Conservation (phyloP, 2,329 filamentous ascomycete genomes). For the Phoma sp. region DNA sequence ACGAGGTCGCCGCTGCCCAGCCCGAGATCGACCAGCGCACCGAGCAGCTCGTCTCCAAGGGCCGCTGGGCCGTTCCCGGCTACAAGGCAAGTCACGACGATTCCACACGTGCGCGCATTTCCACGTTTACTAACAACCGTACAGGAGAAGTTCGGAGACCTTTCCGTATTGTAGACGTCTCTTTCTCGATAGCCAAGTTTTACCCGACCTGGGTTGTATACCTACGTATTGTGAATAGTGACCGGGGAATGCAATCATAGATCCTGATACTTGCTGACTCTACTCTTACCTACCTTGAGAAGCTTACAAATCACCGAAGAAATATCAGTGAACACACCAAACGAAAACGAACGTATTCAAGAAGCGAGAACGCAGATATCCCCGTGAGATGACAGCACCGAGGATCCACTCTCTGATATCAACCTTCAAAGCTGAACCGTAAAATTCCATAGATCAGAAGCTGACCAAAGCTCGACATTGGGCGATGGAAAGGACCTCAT, state of each 20-base stretch:
- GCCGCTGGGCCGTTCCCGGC: slow-evolving; percentile 96
- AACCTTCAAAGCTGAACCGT: background rate
- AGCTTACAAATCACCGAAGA: background rate
- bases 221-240: slow-evolving; percentile 50
- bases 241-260: slow-evolving; percentile 45
- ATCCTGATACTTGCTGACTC: slow-evolving; percentile 15
- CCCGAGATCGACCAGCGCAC: slow-evolving; percentile 99
- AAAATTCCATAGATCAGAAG: background rate
- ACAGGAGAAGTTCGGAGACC: slow-evolving; percentile 98
- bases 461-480: background rate
- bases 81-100: slow-evolving; percentile 80
- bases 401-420: background rate
- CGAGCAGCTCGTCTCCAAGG: slow-evolving; percentile 91
- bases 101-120: background rate
- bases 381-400: background rate
- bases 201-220: slow-evolving; percentile 48
- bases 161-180: slow-evolving; percentile 82
- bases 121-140: slow-evolving; percentile 55
- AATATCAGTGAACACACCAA: background rate
- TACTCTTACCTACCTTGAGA: background rate
- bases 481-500: background rate
- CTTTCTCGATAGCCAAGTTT: slow-evolving; percentile 34
- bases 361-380: background rate
- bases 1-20: slow-evolving; percentile 91
- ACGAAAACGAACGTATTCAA: background rate